Conservation (phyloP, 768 basidiomycete genomes). For the Agrocybe praecox region DNA sequence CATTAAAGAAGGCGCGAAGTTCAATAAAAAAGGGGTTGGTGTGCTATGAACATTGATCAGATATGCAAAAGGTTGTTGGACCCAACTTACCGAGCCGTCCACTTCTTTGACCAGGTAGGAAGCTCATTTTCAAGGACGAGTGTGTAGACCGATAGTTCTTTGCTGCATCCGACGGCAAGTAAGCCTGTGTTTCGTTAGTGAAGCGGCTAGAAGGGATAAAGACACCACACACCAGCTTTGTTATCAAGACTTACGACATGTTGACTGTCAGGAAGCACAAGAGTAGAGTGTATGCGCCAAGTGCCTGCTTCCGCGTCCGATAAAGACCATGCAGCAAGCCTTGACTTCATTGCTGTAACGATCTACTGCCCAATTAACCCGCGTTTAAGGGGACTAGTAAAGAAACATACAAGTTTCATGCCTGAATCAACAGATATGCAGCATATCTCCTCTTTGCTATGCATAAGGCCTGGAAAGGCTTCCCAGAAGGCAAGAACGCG, state of each 20-base stretch:
- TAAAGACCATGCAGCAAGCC: conserved; percentile 79
- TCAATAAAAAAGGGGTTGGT: conserved; percentile 49
- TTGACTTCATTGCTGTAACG: conserved; percentile 67
- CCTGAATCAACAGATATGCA: conserved; percentile 74
- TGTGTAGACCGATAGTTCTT: conserved; percentile 71
- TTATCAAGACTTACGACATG: conserved; percentile 67
- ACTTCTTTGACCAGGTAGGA: conserved; percentile 82
- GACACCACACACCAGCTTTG: conserved; percentile 59
- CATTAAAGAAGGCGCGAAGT: conserved; percentile 77
- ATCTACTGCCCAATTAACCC: conserved; percentile 49
- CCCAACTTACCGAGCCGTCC: conserved; percentile 59
- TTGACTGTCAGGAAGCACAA: conserved; percentile 60
- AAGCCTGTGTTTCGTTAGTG: conserved; percentile 52
- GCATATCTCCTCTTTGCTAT: conserved; percentile 48
- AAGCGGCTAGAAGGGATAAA: conserved; percentile 2
- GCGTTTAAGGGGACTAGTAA: background rate
- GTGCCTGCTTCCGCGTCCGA: conserved; percentile 62
- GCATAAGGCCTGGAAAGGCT: conserved; percentile 66
- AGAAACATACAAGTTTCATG: conserved; percentile 74
- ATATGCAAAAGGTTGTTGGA: background rate
- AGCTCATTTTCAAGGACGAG: conserved; percentile 81
- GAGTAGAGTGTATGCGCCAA: conserved; percentile 84
- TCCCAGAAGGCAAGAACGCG: conserved; percentile 81
- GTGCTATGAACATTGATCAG: conserved; percentile 27
- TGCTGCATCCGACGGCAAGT: conserved; percentile 67